Evolutionary conservation across 306 rosid species (phyloP).

Genomic region (Casuarina equisetifolia): DNA sequence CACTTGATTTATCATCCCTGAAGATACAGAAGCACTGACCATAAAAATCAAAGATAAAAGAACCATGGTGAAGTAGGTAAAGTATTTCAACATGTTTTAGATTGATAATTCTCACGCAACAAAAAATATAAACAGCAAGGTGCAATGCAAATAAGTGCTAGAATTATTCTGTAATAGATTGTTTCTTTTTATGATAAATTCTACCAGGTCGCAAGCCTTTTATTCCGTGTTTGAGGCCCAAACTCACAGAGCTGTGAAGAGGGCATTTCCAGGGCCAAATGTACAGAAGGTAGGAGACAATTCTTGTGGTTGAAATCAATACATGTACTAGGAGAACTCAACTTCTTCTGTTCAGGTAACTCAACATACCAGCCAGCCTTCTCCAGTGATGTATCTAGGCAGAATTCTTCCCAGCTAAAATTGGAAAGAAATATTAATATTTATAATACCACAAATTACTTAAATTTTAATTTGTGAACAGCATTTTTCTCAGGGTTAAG

Average conservation of each 20-base stretch:
- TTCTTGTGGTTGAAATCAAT: slow-evolving; percentile 37
- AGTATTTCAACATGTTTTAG: not conserved
- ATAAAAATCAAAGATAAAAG: slow-evolving; percentile 15
- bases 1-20: slow-evolving; percentile 47
- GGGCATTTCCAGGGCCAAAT: slow-evolving; percentile 23
- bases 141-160: not conserved
- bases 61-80: slow-evolving; percentile 16
- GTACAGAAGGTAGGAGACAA: slow-evolving; percentile 45
- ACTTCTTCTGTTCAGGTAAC: slow-evolving; percentile 28
- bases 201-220: slow-evolving; percentile 50
- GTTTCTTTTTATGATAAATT: slow-evolving; percentile 11
- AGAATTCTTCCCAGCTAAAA: slow-evolving; percentile 84
- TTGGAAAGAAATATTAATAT: slow-evolving; percentile 29
- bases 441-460: not conserved
- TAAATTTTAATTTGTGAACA: slow-evolving; percentile 18
- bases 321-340: slow-evolving; percentile 29
- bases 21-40: slow-evolving; percentile 20
- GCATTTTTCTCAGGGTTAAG: slow-evolving; percentile 11
- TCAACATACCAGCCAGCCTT: slow-evolving; percentile 57
- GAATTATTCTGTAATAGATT: not conserved
- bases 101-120: not conserved
- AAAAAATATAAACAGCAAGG: not conserved
- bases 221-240: slow-evolving; percentile 52
- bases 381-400: slow-evolving; percentile 73
- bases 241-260: slow-evolving; percentile 34